Percentiles rank a stretch among this genome's conserved stretches.
These are phyloP conservation scores for Rhodomyrtus tomentosa DNA, from an alignment of 345 rosid genomes.

Conservation along the genomic window DNA sequence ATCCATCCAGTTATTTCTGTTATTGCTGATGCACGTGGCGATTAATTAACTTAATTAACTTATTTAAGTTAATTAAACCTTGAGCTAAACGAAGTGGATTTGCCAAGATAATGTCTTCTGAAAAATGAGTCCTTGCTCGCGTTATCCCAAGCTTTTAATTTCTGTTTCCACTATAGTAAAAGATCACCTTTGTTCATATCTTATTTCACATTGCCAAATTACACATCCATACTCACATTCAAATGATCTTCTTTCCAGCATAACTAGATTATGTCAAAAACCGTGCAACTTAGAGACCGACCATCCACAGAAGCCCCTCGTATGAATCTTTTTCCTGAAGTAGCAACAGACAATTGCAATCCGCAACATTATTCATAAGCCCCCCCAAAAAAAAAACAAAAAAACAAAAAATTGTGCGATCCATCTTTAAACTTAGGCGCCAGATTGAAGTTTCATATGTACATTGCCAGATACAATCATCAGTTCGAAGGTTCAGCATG, in stretches of 20 bases:
- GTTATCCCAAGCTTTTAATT: background rate
- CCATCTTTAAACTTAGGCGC: background rate
- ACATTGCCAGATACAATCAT: background rate
- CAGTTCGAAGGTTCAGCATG: background rate
- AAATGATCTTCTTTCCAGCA: constrained; percentile 19
- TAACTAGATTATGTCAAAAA: background rate
- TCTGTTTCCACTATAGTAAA: background rate
- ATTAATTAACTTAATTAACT: background rate
- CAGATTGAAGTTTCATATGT: background rate
- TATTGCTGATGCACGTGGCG: too few species aligned
- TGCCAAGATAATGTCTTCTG: background rate
- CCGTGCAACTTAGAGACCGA: background rate
- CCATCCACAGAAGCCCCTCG: background rate
- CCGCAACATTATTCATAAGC: too few species aligned
- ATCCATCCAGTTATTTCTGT: too few species aligned
- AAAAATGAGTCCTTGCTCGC: background rate
- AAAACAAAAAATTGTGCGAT: too few species aligned
- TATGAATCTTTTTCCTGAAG: background rate
- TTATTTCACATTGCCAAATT: background rate
- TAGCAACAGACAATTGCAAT: background rate
- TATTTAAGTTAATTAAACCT: too few species aligned
- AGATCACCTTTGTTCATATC: background rate
- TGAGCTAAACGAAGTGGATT: background rate
- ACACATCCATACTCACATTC: background rate
- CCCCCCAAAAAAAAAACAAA: too few species aligned